A percentile compares a stretch with the other conserved stretches of the same genome.
Evolutionary conservation across 371 early-diverging fungal species (phyloP).

Genomic region (Mortierella sp.): DNA sequence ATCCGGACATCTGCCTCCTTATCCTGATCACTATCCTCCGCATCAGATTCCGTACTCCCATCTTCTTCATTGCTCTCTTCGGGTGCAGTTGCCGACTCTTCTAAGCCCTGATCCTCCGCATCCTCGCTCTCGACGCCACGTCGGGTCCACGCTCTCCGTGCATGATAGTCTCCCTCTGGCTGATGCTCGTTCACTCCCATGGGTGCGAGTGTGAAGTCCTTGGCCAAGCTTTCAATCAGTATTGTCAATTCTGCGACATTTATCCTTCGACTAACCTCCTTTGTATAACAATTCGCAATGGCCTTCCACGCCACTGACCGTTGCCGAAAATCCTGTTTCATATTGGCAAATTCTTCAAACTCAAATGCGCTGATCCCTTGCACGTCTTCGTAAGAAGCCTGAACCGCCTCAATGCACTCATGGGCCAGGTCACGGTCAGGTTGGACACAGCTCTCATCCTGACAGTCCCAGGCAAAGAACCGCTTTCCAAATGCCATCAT

Average conservation of each 20-base stretch:
- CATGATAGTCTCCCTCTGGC: background rate
- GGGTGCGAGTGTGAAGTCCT: slow-evolving; percentile 26
- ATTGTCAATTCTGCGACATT: slow-evolving; percentile 37
- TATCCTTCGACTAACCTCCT: slow-evolving; percentile 46
- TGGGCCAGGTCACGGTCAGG: slow-evolving; percentile 45
- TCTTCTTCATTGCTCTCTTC: background rate
- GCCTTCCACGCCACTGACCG: slow-evolving; percentile 40
- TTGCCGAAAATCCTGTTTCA: slow-evolving; percentile 44
- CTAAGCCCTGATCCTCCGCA: background rate
- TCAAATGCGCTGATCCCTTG: slow-evolving; percentile 31
- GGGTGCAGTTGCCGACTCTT: background rate
- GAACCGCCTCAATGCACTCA: slow-evolving; percentile 49
- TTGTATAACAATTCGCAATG: slow-evolving; percentile 47
- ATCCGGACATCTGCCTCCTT: slow-evolving; percentile 9
- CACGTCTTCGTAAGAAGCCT: slow-evolving; percentile 19
- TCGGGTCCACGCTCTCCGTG: background rate
- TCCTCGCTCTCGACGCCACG: slow-evolving; percentile 4
- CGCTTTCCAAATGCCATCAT: slow-evolving; percentile 55
- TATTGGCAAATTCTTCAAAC: slow-evolving; percentile 44
- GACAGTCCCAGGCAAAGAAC: slow-evolving; percentile 54
- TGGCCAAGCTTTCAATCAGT: slow-evolving; percentile 39
- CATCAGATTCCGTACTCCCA: background rate
- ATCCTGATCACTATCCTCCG: slow-evolving; percentile 3
- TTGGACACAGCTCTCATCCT: slow-evolving; percentile 44
- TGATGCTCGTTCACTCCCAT: background rate